Conservation (phyloP, 2,329 filamentous ascomycete species). For the Hirsutella thompsonii region DNA sequence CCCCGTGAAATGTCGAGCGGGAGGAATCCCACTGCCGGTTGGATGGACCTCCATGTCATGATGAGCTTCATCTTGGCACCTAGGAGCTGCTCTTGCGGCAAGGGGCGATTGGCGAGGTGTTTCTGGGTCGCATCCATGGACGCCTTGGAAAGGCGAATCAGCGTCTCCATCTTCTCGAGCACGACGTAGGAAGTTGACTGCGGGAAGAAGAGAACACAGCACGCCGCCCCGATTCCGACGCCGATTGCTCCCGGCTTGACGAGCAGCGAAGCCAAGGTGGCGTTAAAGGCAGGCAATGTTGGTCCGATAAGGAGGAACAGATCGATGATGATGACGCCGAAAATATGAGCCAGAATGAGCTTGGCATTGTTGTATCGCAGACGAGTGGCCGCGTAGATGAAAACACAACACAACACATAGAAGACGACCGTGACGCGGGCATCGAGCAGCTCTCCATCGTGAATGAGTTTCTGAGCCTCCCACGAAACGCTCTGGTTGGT, state of each 20-base stretch:
- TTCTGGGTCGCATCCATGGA: constrained; percentile 18
- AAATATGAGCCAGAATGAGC: constrained; percentile 28
- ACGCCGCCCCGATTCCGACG: constrained; percentile 28
- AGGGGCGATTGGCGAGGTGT: constrained; percentile 8
- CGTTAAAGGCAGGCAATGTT: constrained; percentile 24
- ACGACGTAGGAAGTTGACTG: constrained; percentile 33
- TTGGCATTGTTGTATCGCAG: constrained; percentile 31
- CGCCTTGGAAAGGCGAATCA: constrained; percentile 17
- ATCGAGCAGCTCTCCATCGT: constrained; percentile 33
- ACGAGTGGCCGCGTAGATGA: constrained; percentile 30
- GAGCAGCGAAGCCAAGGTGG: constrained; percentile 22
- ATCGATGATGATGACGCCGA: constrained; percentile 32
- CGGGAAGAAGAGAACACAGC: constrained; percentile 32
- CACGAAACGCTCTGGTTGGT: constrained; percentile 9
- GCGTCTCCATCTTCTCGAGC: constrained; percentile 18
- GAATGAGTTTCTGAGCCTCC: constrained; percentile 23
- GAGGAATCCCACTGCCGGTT: constrained; percentile 27
- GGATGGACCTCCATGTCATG: constrained; percentile 20
- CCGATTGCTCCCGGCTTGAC: constrained; percentile 32
- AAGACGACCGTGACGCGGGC: constrained; percentile 26
- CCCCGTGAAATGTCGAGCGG: constrained; percentile 32
- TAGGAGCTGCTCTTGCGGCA: constrained; percentile 17
- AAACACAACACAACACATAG: constrained; percentile 24
- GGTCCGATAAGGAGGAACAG: constrained; percentile 31
- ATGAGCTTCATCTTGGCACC: constrained; percentile 16